These are phyloP conservation scores for Gossypium schwendimanii DNA, from an alignment of 441 rosid species.

Conservation along the genomic window DNA sequence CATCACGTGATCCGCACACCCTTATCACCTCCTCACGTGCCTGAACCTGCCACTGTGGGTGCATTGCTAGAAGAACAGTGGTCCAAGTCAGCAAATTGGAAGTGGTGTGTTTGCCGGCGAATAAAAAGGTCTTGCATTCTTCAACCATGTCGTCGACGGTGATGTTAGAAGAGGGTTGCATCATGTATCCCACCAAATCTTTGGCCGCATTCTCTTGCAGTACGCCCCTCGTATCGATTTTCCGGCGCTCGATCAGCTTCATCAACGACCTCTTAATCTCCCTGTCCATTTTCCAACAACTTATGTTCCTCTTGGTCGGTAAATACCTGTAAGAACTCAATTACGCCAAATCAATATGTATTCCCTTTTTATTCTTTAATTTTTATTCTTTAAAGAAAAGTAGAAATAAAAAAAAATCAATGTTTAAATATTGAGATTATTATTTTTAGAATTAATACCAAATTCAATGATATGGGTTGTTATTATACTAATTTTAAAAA, in stretches of 20 bases:
- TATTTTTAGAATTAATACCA: no score
- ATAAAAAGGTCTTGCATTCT: slow-evolving; percentile 94
- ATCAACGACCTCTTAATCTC: slow-evolving; percentile 56
- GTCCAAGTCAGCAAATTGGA: slow-evolving; percentile 99
- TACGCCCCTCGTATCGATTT: background rate
- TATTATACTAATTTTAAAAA: no score
- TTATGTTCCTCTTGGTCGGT: slow-evolving; percentile 65
- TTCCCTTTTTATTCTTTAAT: background rate
- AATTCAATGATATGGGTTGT: no score
- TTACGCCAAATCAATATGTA: background rate
- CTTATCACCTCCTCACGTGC: slow-evolving; percentile 95
- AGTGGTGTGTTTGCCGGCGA: slow-evolving; percentile 96
- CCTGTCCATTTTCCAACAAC: slow-evolving; percentile 73
- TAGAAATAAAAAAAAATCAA: no score
- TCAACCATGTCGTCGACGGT: slow-evolving; percentile 75
- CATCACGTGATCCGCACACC: slow-evolving; percentile 92
- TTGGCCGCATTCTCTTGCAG: slow-evolving; percentile 28
- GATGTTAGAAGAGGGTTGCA: slow-evolving; percentile 52
- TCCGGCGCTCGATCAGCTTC: slow-evolving; percentile 54
- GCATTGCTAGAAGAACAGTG: slow-evolving; percentile 84
- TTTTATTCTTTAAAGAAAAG: no score
- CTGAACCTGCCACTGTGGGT: slow-evolving; percentile 92
- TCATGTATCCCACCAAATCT: slow-evolving; percentile 82
- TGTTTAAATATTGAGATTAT: no score
- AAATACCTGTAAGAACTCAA: slow-evolving; percentile 18